Evolutionary conservation across 108 stramenopile species (phyloP).

Genomic region (Nannochloropsis gaditana): DNA sequence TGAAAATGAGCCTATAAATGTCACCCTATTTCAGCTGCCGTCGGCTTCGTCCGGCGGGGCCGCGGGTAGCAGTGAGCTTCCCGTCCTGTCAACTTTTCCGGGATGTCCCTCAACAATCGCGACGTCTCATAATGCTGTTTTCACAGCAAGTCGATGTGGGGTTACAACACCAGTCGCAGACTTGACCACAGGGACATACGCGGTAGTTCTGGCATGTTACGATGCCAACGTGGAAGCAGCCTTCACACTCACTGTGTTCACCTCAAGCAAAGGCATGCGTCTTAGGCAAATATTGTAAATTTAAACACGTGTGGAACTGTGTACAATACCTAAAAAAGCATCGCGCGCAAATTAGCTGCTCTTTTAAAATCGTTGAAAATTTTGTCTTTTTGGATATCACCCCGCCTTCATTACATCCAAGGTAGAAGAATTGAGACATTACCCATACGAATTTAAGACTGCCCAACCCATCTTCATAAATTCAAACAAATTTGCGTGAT

Average conservation of each 20-base stretch:
- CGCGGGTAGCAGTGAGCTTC: neutral
- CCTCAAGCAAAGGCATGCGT: neutral
- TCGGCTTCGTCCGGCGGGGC: neutral
- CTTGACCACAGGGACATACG: neutral
- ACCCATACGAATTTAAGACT: no score
- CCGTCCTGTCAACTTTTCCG: neutral
- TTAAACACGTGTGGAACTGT: no score
- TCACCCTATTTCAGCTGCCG: neutral
- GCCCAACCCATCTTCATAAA: no score
- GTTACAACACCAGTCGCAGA: neutral
- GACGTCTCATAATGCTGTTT: neutral
- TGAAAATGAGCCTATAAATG: conserved; percentile 1
- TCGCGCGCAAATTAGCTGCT: no score
- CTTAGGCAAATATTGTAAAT: neutral
- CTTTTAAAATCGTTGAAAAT: no score
- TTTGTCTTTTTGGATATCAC: no score
- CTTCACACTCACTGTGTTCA: conserved; percentile 11
- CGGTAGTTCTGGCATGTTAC: neutral
- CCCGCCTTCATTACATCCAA: no score
- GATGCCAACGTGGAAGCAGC: neutral
- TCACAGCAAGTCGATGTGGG: conserved; percentile 16
- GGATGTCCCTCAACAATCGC: neutral
- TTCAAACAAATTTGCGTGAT: no score
- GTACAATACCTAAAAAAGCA: no score
- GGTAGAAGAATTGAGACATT: no score